phyloP scores from a whole-genome alignment of 257 asterid species.

The Solanum virginianum region DNA sequence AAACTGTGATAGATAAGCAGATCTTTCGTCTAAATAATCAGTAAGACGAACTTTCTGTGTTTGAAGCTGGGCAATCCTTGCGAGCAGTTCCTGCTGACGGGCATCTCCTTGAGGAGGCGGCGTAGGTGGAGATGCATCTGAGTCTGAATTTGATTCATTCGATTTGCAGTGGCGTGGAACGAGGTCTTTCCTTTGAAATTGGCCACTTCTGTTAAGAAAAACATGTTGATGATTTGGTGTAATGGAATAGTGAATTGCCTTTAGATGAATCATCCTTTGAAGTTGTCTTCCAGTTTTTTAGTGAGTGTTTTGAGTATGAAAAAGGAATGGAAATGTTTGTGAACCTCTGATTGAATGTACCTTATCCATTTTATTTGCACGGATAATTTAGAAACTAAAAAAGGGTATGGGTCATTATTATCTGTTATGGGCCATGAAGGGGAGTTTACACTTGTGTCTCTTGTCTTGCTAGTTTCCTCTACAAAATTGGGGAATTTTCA shows the following conservation, averaged over 20 bases:
- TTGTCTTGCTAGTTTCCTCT: neutral
- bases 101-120: constrained; percentile 46
- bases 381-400: neutral
- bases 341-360: constrained; percentile 27
- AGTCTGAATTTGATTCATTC: constrained; percentile 28
- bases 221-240: constrained; percentile 17
- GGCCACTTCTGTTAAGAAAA: constrained; percentile 17
- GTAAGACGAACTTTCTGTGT: constrained; percentile 73
- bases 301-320: neutral
- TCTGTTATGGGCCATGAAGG: neutral
- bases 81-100: constrained; percentile 79
- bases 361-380: neutral
- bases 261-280: constrained; percentile 42
- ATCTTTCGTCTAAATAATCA: constrained; percentile 74
- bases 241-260: constrained; percentile 50
- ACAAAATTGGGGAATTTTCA: too few species aligned
- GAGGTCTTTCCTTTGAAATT: constrained; percentile 22
- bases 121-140: constrained; percentile 15
- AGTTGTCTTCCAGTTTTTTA: neutral
- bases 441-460: neutral
- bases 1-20: constrained; percentile 60
- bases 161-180: constrained; percentile 28
- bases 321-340: neutral
- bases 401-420: neutral
- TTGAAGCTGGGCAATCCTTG: constrained; percentile 70